Evolutionary conservation across 352 stramenopile genomes (phyloP), one percentile per base, ranked within the genome.

Genomic region (Chrysophaeum taylorii): DNA sequence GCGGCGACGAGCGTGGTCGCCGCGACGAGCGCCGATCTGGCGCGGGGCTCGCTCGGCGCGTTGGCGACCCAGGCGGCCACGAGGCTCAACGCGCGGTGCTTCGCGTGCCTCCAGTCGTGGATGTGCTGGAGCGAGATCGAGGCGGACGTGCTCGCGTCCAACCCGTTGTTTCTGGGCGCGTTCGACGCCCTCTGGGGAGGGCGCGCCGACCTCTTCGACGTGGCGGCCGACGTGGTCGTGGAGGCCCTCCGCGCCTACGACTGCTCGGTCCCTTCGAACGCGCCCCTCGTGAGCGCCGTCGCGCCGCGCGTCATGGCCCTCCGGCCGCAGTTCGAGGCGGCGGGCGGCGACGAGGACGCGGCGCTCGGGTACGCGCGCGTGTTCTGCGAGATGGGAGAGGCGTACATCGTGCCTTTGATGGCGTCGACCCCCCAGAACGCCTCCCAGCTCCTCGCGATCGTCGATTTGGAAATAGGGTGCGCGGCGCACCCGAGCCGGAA

Each of bases 311-410:
- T 84, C 1, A 83, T 81, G 45, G 62, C 68, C 2, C 73, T 87
- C 33, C 69, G 74, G 16, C 21, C 63, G n/a, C 53, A 50, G 61
- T 73, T 75, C 54, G 41, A 71, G 42, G 78, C 76, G 35, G 66
- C 70, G 23, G 62, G 79, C 31, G 25, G 45, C 31, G 78, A 87
- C 62, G 80, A 87, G 70, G 81, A 89, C 71, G 73, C 78, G 27
- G 76, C 84, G 48, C 50, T 79, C 43, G 81, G 73, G 2, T 86
- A 86, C 71, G 83, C 75, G 72, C 72, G 83, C 33, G 77, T 89
- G 29, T 81, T 89, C 66, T 85, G 79, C 0, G 83, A 89, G 73
- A 86, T 89, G 81, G 81, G 77, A 7, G 83, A 89, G 73, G 81
- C 75, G 0, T 87, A 86, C 73, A 77, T 86, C 60, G n/a, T n/a